A percentile compares a stretch with the other conserved stretches of the same genome.
These are phyloP conservation scores for Biscogniauxia sp. DNA, from an alignment of 2,329 filamentous ascomycete species.

Conservation along the genomic window DNA sequence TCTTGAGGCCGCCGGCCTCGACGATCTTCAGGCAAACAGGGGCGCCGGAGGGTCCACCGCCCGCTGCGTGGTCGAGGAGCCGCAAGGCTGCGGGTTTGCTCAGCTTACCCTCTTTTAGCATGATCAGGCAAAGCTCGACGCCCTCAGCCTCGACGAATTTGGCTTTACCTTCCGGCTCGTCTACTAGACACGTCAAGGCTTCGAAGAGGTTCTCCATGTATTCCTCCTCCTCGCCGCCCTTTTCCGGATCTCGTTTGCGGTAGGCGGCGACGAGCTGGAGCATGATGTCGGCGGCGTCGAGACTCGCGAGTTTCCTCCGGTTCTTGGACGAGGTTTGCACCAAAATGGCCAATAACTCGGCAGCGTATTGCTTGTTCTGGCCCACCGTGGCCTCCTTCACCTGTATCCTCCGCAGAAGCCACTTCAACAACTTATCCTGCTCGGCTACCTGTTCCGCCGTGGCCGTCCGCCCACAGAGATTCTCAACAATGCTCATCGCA, in stretches of 20 bases:
- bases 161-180: constrained; percentile 70
- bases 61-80: constrained; percentile 78
- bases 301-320: constrained; percentile 57
- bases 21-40: constrained; percentile 74
- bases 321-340: constrained; percentile 72
- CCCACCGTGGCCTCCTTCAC: constrained; percentile 49
- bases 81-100: constrained; percentile 76
- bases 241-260: constrained; percentile 79
- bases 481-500: constrained; percentile 79
- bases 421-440: constrained; percentile 67
- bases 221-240: constrained; percentile 87
- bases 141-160: constrained; percentile 90
- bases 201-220: constrained; percentile 95
- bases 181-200: constrained; percentile 74
- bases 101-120: constrained; percentile 85
- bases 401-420: constrained; percentile 75
- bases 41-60: constrained; percentile 43
- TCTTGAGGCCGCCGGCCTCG: constrained; percentile 80
- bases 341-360: constrained; percentile 87
- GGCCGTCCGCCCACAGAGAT: constrained; percentile 62
- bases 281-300: constrained; percentile 74
- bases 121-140: constrained; percentile 85
- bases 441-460: constrained; percentile 71
- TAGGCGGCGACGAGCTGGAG: constrained; percentile 84
- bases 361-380: constrained; percentile 94